These are phyloP conservation scores for Komagataella ulmi DNA, from an alignment of 805 yeast species.

Conservation along the genomic window DNA sequence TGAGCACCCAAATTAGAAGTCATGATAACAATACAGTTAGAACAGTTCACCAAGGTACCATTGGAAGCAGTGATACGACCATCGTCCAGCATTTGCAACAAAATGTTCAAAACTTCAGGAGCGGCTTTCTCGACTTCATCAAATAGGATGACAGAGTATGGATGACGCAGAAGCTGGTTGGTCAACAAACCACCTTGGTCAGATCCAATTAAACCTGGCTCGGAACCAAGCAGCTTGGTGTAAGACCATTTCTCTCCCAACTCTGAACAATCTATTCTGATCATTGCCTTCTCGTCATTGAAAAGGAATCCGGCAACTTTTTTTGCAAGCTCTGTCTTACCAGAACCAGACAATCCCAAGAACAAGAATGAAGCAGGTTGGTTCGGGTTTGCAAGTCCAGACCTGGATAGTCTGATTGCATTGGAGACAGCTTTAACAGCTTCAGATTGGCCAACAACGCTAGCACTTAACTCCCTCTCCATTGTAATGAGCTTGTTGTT, in stretches of 20 bases:
- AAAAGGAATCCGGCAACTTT: constrained; percentile 92
- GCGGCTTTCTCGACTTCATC: constrained; percentile 99
- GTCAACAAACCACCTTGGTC: constrained; percentile 97
- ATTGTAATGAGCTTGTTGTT: constrained; percentile 85
- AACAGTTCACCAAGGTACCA: constrained; percentile 87
- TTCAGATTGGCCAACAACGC: constrained; percentile 90
- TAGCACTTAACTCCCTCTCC: constrained; percentile 74
- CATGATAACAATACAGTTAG: constrained; percentile 88
- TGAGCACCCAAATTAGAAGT: constrained; percentile 96
- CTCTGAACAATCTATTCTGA: constrained; percentile 96
- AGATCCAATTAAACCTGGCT: constrained; percentile 94
- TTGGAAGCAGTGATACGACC: constrained; percentile 92
- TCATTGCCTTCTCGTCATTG: constrained; percentile 93
- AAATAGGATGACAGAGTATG: constrained; percentile 90
- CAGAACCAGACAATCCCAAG: constrained; percentile 93
- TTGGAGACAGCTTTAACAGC: constrained; percentile 95
- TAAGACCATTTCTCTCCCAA: constrained; percentile 91
- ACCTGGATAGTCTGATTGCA: constrained; percentile 84
- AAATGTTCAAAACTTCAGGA: constrained; percentile 88
- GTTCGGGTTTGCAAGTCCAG: constrained; percentile 91
- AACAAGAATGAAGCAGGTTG: constrained; percentile 94
- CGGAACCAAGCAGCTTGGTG: constrained; percentile 89
- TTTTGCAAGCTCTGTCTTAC: constrained; percentile 97
- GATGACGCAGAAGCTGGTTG: constrained; percentile 80
- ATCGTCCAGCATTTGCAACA: constrained; percentile 88